Percentiles rank a stretch among this genome's conserved stretches.
Conservation (phyloP, 139 green algal species). For the Trebouxia sp. region DNA sequence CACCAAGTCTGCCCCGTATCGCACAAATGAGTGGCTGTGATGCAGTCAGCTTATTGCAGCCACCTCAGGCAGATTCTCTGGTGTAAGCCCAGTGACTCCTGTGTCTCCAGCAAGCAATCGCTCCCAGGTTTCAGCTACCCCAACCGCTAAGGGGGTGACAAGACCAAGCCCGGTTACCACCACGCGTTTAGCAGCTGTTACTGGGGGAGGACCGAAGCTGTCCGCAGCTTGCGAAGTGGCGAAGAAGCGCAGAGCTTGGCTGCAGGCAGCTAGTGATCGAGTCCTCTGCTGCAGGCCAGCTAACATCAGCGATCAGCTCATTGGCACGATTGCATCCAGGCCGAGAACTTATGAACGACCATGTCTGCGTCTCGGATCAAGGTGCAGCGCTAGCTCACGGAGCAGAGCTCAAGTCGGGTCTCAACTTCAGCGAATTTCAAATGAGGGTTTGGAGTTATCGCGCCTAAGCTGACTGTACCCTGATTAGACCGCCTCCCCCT, state of each 20-base stretch:
- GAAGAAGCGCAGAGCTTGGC: background rate
- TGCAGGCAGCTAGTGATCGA: background rate
- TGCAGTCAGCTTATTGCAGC: background rate
- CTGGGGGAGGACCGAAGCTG: background rate
- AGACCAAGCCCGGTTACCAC: constrained; percentile 89
- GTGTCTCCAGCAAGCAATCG: constrained; percentile 61
- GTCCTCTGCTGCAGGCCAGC: background rate
- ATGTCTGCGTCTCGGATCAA: no score
- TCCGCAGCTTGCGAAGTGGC: no score
- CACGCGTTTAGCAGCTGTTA: constrained; percentile 47
- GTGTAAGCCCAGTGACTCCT: constrained; percentile 59
- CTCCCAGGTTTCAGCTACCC: constrained; percentile 66
- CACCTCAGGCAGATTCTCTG: constrained; percentile 75
- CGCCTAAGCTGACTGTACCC: no score
- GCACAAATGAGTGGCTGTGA: background rate
- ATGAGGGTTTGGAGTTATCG: no score
- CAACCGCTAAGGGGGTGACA: constrained; percentile 82
- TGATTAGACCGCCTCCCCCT: no score
- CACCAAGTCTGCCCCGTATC: background rate
- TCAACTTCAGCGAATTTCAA: no score
- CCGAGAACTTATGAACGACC: no score
- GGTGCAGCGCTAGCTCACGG: no score
- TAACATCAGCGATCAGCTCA: background rate
- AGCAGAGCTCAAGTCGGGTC: no score
- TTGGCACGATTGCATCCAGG: background rate